Base-by-base conservation (phyloP, 2,329 filamentous ascomycete genomes). In the Arthrobotrys iridis region DNA sequence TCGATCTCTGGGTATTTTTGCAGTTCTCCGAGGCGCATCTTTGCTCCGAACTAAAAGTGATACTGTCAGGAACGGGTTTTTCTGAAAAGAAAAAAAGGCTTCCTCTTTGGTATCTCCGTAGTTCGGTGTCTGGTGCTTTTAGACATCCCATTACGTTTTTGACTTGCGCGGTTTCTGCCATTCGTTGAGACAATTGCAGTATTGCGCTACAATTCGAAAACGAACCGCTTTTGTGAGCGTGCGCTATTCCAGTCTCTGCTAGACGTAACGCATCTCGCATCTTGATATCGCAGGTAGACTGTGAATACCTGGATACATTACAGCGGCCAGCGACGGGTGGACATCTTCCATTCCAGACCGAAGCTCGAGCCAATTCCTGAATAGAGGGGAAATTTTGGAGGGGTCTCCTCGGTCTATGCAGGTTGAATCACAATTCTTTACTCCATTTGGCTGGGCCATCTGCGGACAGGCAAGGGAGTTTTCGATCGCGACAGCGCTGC, bases 161-260 rank as follows among this genome's bases (percentile, higher is more conserved):
- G 58, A 24, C 43, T 57, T 75, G 71, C 62, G 71, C 71, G 71
- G 71, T 75, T 75, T 75, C 71, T 75, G 71, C 71, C 28, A 75
- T 75, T 75, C 71, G 71, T 43, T 26, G 28, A 55, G 22, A 37
- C 13, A 35, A 22, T n/a, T 26, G 46, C 20, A 30, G 45, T 24
- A 55, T 55, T 55, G 15, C 18, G 18, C 50, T 11, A 55, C 50
- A 30, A 37, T 35, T 55, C 2, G 48, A 33, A 43, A 50, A 20
- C 22, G 57, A 26, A 30, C 33, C 15, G n/a, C 43, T 46, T n/a
- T 43, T 22, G 24, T 60, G 52, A 60, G 59, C 58, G 62, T 60
- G 62, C 40, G 58, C 57, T 64, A 68, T 64, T 40, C 48, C 71
- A 64, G 57, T 57, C 71, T 68, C 46, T 46, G 43, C 40, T 65